Conservation (phyloP, 768 basidiomycete species). For the Naematelia aurantialba region DNA sequence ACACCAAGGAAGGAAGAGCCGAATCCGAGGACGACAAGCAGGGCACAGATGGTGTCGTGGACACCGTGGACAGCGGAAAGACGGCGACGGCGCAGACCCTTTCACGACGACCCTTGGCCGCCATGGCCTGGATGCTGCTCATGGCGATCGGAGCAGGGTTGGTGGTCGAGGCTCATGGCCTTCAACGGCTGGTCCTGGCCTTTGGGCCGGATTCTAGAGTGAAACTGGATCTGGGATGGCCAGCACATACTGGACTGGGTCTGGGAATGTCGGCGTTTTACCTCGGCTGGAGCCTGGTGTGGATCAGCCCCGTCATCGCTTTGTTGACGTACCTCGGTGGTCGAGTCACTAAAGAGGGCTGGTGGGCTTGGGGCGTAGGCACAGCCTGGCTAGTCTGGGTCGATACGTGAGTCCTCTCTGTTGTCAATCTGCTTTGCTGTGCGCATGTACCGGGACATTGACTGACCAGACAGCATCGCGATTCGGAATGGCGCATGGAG, state of each 20-base stretch:
- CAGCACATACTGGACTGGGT: background rate
- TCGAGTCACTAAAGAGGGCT: conserved; percentile 11
- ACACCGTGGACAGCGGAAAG: background rate
- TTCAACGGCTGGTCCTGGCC: no score
- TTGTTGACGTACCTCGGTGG: conserved; percentile 41
- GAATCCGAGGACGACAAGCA: background rate
- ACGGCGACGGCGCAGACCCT: conserved; percentile 32
- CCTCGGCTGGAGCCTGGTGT: conserved; percentile 44
- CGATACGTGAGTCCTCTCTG: conserved; percentile 40
- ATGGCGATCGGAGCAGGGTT: conserved; percentile 17
- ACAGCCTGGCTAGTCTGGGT: conserved; percentile 35
- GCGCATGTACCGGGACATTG: no score
- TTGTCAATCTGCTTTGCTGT: no score
- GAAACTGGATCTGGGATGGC: background rate
- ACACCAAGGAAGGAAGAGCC: background rate
- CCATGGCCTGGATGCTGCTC: conserved; percentile 23
- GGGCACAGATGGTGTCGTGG: background rate
- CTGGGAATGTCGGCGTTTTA: conserved; percentile 39
- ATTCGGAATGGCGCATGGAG: conserved; percentile 40
- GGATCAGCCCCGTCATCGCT: conserved; percentile 45
- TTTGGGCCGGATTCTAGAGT: no score
- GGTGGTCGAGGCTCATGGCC: conserved; percentile 30
- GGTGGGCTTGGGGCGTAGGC: conserved; percentile 16
- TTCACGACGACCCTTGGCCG: conserved; percentile 19
- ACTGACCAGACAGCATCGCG: conserved; percentile 25